Conservation (phyloP, 2,329 filamentous ascomycete species). For the Acrodontium crateriforme region DNA sequence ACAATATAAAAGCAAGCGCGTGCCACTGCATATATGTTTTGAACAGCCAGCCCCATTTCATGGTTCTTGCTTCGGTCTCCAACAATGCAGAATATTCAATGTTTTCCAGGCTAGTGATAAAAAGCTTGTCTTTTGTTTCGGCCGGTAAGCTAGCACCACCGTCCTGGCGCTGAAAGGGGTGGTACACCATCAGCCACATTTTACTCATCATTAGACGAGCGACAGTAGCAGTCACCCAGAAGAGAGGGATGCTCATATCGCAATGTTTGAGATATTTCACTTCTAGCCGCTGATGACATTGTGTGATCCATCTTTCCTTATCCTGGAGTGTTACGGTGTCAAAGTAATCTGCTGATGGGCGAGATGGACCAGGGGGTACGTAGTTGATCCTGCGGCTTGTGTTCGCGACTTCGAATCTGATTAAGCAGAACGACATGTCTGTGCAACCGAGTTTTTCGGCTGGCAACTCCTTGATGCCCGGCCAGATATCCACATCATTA, state of each 20-base stretch:
- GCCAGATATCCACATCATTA: slow-evolving; percentile 39
- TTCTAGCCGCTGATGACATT: slow-evolving; percentile 34
- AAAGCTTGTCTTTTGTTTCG: slow-evolving; percentile 54
- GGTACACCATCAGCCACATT: slow-evolving; percentile 63
- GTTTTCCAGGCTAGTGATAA: slow-evolving; percentile 59
- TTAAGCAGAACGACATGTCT: slow-evolving; percentile 42
- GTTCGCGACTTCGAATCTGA: slow-evolving; percentile 39
- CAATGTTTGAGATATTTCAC: slow-evolving; percentile 36
- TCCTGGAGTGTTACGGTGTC: slow-evolving; percentile 30
- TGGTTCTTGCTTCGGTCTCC: slow-evolving; percentile 46
- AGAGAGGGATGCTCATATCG: slow-evolving; percentile 44
- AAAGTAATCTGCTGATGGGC: slow-evolving; percentile 29
- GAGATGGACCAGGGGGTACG: slow-evolving; percentile 28
- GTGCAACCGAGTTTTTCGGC: slow-evolving; percentile 39
- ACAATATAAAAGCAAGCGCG: slow-evolving; percentile 46
- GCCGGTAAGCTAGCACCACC: slow-evolving; percentile 43
- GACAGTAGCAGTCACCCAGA: slow-evolving; percentile 56
- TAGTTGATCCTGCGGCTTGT: slow-evolving; percentile 33
- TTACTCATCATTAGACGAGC: slow-evolving; percentile 62
- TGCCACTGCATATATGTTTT: slow-evolving; percentile 53
- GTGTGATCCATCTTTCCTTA: slow-evolving; percentile 37
- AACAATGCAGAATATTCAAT: slow-evolving; percentile 57
- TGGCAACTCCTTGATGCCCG: slow-evolving; percentile 36
- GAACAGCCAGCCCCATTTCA: slow-evolving; percentile 54
- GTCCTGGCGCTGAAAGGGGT: slow-evolving; percentile 53